Evolutionary conservation across 202 grass and related monocot species (phyloP).

Genomic region (Brachypodium distachyon): DNA sequence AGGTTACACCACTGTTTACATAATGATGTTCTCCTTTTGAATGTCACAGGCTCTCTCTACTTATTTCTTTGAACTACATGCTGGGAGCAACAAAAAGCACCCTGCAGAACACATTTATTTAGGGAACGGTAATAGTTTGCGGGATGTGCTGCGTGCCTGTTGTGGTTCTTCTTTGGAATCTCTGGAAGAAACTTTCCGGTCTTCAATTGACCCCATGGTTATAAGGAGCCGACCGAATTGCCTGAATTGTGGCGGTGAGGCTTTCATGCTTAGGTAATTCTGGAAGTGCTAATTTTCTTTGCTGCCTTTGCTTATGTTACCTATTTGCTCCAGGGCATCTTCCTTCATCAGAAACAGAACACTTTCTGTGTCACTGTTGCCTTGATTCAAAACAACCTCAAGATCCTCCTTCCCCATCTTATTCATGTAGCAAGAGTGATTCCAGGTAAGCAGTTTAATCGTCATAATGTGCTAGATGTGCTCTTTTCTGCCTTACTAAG

Average conservation of each 20-base stretch:
- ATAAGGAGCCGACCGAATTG: conserved; percentile 41
- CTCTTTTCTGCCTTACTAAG: background rate
- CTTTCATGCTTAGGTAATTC: conserved; percentile 4
- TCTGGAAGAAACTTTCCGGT: conserved; percentile 56
- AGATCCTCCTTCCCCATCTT: conserved; percentile 14
- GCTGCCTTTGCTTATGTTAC: conserved; percentile 11
- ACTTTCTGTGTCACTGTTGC: conserved; percentile 56
- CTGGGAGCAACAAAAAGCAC: conserved; percentile 92
- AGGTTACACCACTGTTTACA: conserved; percentile 1
- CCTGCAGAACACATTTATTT: conserved; percentile 84
- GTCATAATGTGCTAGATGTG: conserved; percentile 6
- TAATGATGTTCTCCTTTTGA: conserved; percentile 5
- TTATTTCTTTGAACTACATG: conserved; percentile 85
- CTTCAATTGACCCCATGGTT: conserved; percentile 44
- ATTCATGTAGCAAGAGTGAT: conserved; percentile 20
- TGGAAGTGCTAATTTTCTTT: background rate
- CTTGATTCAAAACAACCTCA: conserved; percentile 40
- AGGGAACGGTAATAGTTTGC: conserved; percentile 68
- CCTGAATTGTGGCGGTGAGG: conserved; percentile 62
- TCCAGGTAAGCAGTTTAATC: conserved; percentile 31
- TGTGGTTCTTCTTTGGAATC: conserved; percentile 46
- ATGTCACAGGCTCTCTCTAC: conserved; percentile 65
- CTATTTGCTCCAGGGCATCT: conserved; percentile 40
- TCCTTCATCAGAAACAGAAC: conserved; percentile 35
- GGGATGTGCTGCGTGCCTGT: conserved; percentile 54